Evolutionary conservation across 2,329 filamentous ascomycete species (phyloP), one percentile per base, ranked within the genome.

Genomic region (Cladosporium sp.): DNA sequence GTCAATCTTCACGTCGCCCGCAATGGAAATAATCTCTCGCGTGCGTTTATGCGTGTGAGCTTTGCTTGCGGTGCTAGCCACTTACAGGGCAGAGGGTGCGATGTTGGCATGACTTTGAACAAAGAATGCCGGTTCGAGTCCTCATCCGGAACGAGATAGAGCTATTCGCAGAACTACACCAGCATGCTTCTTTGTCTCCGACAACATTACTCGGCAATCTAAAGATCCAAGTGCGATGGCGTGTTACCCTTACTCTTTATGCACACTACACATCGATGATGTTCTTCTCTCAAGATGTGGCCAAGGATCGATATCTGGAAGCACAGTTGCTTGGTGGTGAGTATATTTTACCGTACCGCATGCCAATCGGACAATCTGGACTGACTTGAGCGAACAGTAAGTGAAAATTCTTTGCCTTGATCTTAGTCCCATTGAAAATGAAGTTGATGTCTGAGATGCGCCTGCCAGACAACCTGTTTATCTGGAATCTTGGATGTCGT

Each of bases 401-500:
- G 49, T 52, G 22, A 47, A 19, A 22, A 1, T 3, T 28, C 9
- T 5, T 19, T 25, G 20, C 15, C 13, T 13, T n/a, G 15, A n/a
- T 2, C 22, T 25, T 22, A 28, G 25, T n/a, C 7, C 6, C 1
- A 7, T n/a, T 6, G 12, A 28, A 6, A 24, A 6, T 19, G 0
- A 10, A 3, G 25, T 25, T 35, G 47, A 22, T 17, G n/a, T n/a
- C 24, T 22, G 2, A 15, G 13, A 17, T 12, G 36, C 12, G 17
- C 20, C 9, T 6, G 5, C 2, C 15, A 55, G 51, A 47, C 69
- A 60, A 68, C 65, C 12, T 53, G 68, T 8, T 61, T 61, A 4
- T 67, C 67, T 7, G 67, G 66, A 20, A 57, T 62, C 9, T 61
- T 68, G 13, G 67, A 69, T 35, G 64, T 63, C 20, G 64, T 66